phyloP scores from a whole-genome alignment of 257 asterid genomes.

The Gentiana straminea region DNA sequence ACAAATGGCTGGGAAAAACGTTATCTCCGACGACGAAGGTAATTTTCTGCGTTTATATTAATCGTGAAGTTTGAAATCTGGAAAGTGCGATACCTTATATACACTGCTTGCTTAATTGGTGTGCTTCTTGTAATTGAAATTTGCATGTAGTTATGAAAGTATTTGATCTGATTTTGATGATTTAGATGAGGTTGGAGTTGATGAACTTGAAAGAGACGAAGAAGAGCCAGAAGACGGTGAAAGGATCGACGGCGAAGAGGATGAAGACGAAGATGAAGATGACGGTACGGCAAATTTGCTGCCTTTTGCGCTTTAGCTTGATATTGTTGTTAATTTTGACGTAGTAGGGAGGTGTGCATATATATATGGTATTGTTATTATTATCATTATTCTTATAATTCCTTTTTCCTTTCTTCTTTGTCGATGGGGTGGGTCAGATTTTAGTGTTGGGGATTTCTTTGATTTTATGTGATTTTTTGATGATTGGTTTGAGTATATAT shows the following conservation, averaged over 20 bases:
- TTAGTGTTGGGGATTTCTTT: background rate
- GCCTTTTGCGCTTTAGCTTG: background rate
- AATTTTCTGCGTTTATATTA: background rate
- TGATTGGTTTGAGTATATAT: too few relatives aligned
- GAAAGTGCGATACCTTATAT: background rate
- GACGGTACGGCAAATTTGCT: conserved; percentile 34
- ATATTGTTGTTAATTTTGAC: background rate
- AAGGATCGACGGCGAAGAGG: conserved; percentile 33
- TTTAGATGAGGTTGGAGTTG: conserved; percentile 56
- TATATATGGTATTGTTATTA: conserved; percentile 2
- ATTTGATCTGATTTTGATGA: background rate
- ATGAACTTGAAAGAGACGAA: conserved; percentile 68
- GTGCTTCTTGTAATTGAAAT: background rate
- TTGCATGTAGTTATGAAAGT: background rate
- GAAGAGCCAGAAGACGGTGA: conserved; percentile 54
- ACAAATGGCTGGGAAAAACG: conserved; percentile 54
- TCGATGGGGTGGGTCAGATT: background rate
- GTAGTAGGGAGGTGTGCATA: background rate
- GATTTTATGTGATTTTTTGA: too few relatives aligned
- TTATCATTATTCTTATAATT: background rate
- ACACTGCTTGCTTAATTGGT: background rate
- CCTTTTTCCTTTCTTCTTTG: background rate
- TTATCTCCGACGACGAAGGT: conserved; percentile 88
- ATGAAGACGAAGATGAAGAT: conserved; percentile 80
- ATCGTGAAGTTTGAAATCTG: too few relatives aligned